Evolutionary conservation across 148 eudicot species (phyloP), one percentile per base, ranked within the genome.

Genomic region (Spergularia bocconei): DNA sequence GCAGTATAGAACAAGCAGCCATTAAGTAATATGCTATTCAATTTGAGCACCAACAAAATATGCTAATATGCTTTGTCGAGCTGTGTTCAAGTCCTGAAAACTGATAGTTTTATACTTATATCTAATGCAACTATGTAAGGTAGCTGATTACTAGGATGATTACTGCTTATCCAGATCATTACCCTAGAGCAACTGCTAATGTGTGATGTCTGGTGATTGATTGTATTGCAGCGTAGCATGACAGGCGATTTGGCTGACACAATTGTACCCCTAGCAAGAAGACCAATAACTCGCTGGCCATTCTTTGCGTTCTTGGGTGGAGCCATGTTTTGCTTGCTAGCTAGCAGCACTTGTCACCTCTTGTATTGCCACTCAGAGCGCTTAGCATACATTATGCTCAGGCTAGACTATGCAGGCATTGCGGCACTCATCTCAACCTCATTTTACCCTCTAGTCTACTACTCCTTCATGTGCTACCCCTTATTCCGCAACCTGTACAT

Each of bases 391-490:
- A 78, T 90, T 71, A 89, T 95, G 96, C 92, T 95, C 17, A 80
- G 96, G 79, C 76, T 95, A 19, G 98, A 95, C 71, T 95, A 92
- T 36, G 96, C 98, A 2, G 98, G 98, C 13, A 95, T 95, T 4
- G 91, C 97, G 9, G 96, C 98, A 63, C 90, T 92, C 13, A 95
- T 95, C 76, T 81, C 98, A 50, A 92, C 98, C 48, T 95, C 98
- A 41, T 92, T 95, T 72, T 95, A 95, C 77, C 98, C 98, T 21
- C 84, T 85, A 0, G 98, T 95, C 70, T 95, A 92, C 83, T 95
- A 95, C 75, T 92, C 98, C 63, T 95, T 95, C 93, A 90, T 92
- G 98, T 95, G 98, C 85, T 57, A 89, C 55, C 98, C 98, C 14
- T 82, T 95, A 82, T 90, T 90, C 81, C 77, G 97, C 88, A 87